phyloP scores from a whole-genome alignment of 352 stramenopile species.

The Pythium monospermum region DNA sequence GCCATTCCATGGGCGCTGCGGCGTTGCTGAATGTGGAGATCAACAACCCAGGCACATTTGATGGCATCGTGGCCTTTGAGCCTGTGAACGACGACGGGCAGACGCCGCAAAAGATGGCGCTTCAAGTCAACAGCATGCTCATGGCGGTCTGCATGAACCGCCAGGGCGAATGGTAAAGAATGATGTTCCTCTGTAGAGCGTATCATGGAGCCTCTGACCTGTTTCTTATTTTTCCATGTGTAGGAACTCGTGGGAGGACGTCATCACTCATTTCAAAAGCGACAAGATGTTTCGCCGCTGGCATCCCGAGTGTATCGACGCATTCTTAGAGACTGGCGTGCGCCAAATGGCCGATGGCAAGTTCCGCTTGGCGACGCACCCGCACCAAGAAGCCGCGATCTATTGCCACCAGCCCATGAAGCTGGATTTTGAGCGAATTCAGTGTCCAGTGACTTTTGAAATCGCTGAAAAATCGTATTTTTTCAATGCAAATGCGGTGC shows the following conservation, averaged over 20 bases:
- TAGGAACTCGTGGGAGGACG: constrained; percentile 8
- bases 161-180: constrained; percentile 6
- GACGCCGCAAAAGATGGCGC: no score
- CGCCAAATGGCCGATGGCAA: constrained; percentile 5
- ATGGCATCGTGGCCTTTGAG: constrained; percentile 22
- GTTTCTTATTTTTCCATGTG: no score
- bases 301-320: background rate
- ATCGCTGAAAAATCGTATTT: constrained; percentile 10
- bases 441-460: constrained; percentile 13
- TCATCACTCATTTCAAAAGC: background rate
- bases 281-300: background rate
- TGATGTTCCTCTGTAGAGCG: no score
- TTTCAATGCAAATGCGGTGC: constrained; percentile 11
- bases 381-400: background rate
- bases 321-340: constrained; percentile 7
- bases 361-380: background rate
- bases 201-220: no score
- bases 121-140: no score
- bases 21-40: constrained; percentile 17
- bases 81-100: constrained; percentile 13
- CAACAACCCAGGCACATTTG: constrained; percentile 8
- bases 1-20: constrained; percentile 21
- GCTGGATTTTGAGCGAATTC: constrained; percentile 4
- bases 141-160: background rate
- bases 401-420: constrained; percentile 9